A percentile compares a stretch with the other conserved stretches of the same genome.
These are phyloP conservation scores for Aspergillus fumigatus DNA, from an alignment of 2,329 filamentous ascomycete species.

Conservation along the genomic window DNA sequence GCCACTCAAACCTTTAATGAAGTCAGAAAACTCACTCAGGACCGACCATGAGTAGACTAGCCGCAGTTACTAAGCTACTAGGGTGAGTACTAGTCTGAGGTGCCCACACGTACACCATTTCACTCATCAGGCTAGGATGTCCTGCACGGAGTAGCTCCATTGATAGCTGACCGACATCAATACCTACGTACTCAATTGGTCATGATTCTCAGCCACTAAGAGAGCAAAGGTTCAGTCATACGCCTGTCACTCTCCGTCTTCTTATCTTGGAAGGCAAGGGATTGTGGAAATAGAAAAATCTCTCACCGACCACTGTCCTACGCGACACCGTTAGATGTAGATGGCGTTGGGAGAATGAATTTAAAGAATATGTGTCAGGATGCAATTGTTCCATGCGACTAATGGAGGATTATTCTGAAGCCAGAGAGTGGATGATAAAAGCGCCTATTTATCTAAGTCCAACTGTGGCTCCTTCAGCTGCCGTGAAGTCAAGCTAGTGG, in stretches of 20 bases:
- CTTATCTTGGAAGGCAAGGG: too few relatives aligned
- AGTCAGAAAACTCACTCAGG: constrained; percentile 7
- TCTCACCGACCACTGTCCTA: too few relatives aligned
- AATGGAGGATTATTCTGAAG: too few relatives aligned
- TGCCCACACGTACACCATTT: constrained; percentile 17
- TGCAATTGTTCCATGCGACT: background rate
- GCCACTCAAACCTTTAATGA: background rate
- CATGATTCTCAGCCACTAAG: background rate
- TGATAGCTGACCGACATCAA: background rate
- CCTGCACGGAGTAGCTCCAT: background rate
- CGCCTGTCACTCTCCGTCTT: background rate
- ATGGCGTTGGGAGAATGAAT: too few relatives aligned
- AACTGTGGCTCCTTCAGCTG: background rate
- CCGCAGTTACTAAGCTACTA: background rate
- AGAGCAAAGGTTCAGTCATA: background rate
- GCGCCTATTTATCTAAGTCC: background rate
- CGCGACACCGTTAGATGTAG: too few relatives aligned
- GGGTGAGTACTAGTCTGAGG: background rate
- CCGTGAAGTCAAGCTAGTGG: background rate
- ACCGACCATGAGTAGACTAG: constrained; percentile 3
- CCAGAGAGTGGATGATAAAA: background rate
- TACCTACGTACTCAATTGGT: background rate
- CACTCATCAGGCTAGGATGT: constrained; percentile 1
- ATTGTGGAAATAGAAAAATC: too few relatives aligned
- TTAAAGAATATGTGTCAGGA: background rate